Evolutionary conservation across 2,329 filamentous ascomycete genomes (phyloP), one percentile per base, ranked within the genome.

Genomic region (Neofusicoccum umdonicola): DNA sequence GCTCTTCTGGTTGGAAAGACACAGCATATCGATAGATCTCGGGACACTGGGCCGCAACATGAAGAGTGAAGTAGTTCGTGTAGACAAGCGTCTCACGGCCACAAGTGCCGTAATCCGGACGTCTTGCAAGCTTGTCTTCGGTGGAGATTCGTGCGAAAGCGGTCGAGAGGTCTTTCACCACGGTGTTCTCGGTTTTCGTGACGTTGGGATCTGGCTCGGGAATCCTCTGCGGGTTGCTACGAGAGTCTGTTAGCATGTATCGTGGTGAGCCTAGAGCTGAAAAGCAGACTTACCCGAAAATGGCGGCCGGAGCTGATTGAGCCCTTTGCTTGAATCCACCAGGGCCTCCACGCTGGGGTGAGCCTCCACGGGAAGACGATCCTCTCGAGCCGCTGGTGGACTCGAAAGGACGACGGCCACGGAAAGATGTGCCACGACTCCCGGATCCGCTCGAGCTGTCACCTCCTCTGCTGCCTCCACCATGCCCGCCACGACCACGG

Each of bases 31-130:
- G 70, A 61, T 74, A 73, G 0, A 76, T 50, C 1, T 66, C 51
- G 11, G 47, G 51, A 8, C 51, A 22, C 7, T 68, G 67, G 2
- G 72, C 64, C 0, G 67, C 19, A 0, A 67, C 63, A 65, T 81
- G 81, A n/a, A 78, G 22, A 5, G 73, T 65, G 61, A 78, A 73
- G 65, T 74, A 77, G 45, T 78, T 84, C 0, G 82, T 76, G 19
- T 78, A 74, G 0, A 84, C 71, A 0, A 77, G 65, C 35, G 80
- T 78, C 0, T 67, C 34, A 27, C 42, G 73, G 17, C 81, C 81
- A 31, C 68, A 63, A 0, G 66, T 78, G 0, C 79, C 82, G 64
- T 76, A 74, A 0, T 67, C 71, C 22, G 74, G 71, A 3, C 72
- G 68, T 7, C 54, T 51, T 15, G 74, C 73, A 37, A 76, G 31